Conservation (phyloP, 768 basidiomycete genomes). For the Phylloporus sp. region DNA sequence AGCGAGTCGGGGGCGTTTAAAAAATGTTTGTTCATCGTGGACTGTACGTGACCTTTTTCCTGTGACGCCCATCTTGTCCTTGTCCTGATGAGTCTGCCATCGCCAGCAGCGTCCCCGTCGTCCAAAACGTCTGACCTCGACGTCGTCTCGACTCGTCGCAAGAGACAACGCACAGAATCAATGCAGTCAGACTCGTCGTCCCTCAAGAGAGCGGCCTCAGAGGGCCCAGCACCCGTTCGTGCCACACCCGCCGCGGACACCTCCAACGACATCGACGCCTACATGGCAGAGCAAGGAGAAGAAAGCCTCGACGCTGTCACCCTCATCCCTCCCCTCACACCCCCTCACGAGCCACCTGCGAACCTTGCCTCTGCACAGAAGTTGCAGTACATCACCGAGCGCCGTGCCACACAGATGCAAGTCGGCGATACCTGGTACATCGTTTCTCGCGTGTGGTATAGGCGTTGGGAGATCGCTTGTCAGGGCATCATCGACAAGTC, state of each 20-base stretch:
- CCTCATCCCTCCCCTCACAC: constrained; percentile 25
- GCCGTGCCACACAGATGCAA: constrained; percentile 47
- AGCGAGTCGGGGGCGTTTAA: constrained; percentile 66
- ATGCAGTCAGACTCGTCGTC: constrained; percentile 76
- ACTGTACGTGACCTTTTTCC: not conserved
- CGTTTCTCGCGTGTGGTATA: constrained; percentile 67
- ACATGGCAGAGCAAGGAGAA: constrained; percentile 60
- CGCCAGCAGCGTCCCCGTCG: constrained; percentile 41
- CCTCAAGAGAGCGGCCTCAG: constrained; percentile 75
- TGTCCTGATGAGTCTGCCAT: constrained; percentile 42
- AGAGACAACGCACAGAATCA: constrained; percentile 72
- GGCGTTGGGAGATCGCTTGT: constrained; percentile 71
- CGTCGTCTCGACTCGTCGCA: constrained; percentile 38
- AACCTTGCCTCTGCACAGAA: constrained; percentile 43
- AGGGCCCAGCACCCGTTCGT: constrained; percentile 40
- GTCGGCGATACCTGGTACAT: constrained; percentile 79
- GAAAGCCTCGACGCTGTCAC: constrained; percentile 18
- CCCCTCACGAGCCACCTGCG: constrained; percentile 20
- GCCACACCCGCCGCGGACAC: constrained; percentile 33
- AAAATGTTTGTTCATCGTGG: constrained; percentile 59
- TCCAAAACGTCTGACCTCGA: constrained; percentile 38
- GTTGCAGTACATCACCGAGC: constrained; percentile 45
- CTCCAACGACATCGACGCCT: constrained; percentile 60
- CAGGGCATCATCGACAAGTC: constrained; percentile 67
- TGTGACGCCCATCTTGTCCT: not conserved